Evolutionary conservation across 768 basidiomycete genomes (phyloP).

Genomic region (Pleurotus citrinopileatus): DNA sequence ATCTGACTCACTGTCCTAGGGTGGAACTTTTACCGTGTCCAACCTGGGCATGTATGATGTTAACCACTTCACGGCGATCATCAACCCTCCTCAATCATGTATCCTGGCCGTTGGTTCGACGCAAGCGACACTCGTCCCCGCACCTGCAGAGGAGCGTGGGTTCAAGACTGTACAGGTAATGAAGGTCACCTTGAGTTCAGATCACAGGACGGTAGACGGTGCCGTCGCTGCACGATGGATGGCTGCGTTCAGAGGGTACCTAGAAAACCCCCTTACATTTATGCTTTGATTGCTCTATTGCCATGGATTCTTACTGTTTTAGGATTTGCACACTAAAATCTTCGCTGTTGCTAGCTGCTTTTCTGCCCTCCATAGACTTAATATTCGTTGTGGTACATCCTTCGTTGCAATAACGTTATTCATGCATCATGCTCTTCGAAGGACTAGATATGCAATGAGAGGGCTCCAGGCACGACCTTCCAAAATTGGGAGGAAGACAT

Average conservation of each 20-base stretch:
- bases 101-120: constrained; percentile 95
- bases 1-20: constrained; percentile 39
- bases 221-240: constrained; percentile 94
- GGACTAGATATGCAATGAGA: too few species aligned
- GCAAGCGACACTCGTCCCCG: constrained; percentile 81
- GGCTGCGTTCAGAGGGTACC: constrained; percentile 89
- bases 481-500: neutral
- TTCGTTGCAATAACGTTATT: neutral
- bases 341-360: neutral
- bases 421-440: too few species aligned
- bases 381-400: neutral
- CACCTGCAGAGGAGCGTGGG: constrained; percentile 87
- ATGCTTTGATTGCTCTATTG: constrained; percentile 65
- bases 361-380: neutral
- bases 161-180: constrained; percentile 91
- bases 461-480: neutral
- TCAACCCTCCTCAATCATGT: constrained; percentile 97
- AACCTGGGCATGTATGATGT: constrained; percentile 99
- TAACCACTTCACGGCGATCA: constrained; percentile 96
- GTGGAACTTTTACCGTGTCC: constrained; percentile 98
- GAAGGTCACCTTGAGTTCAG: constrained; percentile 94
- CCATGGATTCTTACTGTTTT: constrained; percentile 10
- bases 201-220: constrained; percentile 96
- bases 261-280: constrained; percentile 96
- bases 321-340: constrained; percentile 6